These are phyloP conservation scores for Jimgerdemannia flammicorona DNA, from an alignment of 192 early-diverging fungal genomes.

Conservation along the genomic window DNA sequence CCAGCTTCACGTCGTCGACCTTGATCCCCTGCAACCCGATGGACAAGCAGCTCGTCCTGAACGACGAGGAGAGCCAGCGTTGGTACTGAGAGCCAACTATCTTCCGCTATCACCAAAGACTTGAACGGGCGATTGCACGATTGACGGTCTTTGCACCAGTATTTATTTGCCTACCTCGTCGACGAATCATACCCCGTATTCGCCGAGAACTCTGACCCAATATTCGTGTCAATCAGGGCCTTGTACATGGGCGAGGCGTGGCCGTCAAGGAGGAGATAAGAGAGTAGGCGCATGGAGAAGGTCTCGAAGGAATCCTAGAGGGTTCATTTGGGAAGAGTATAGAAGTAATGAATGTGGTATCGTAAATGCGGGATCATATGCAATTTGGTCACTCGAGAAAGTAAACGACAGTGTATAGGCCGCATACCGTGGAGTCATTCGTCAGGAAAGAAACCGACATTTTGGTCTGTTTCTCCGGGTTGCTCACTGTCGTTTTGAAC, in stretches of 20 bases:
- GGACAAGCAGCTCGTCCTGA: constrained; percentile 57
- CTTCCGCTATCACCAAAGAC: no score
- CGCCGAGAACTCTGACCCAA: constrained; percentile 87
- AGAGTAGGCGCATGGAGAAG: constrained; percentile 77
- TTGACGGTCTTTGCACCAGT: not conserved
- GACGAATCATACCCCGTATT: constrained; percentile 88
- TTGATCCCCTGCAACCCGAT: constrained; percentile 89
- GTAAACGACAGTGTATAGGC: not conserved
- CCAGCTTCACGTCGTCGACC: constrained; percentile 55
- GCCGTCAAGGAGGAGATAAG: constrained; percentile 81
- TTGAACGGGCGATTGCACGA: no score
- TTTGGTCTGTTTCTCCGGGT: constrained; percentile 76
- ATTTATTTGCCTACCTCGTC: constrained; percentile 35
- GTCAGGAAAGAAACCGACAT: constrained; percentile 69
- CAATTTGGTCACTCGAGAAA: not conserved
- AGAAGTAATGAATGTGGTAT: constrained; percentile 1
- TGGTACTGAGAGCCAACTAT: no score
- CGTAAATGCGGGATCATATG: not conserved
- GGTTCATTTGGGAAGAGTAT: no score
- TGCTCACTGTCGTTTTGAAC: constrained; percentile 42
- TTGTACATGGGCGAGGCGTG: constrained; percentile 91
- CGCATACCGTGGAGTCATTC: constrained; percentile 62
- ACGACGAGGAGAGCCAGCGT: not conserved
- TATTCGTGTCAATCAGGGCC: constrained; percentile 84
- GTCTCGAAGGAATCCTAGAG: constrained; percentile 76